These are phyloP conservation scores for Monilinia vaccinii-corymbosi DNA, from an alignment of 2,329 filamentous ascomycete genomes.

Conservation along the genomic window DNA sequence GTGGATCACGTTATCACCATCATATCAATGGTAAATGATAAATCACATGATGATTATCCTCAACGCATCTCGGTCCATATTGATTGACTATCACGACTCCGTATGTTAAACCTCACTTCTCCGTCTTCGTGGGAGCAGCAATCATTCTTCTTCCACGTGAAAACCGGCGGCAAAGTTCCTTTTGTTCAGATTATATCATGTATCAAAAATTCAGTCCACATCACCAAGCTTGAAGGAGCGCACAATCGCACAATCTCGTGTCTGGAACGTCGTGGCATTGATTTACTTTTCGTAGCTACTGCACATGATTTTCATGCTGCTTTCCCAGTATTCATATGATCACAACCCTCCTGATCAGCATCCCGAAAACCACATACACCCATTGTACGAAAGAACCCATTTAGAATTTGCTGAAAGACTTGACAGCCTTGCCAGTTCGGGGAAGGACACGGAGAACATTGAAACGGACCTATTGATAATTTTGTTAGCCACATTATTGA, in stretches of 20 bases:
- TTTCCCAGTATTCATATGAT: constrained; percentile 24
- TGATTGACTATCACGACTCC: no score
- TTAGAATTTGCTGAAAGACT: constrained; percentile 99
- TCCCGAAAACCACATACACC: constrained; percentile 29
- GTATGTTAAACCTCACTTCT: no score
- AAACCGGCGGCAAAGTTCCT: not conserved
- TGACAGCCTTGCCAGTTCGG: constrained; percentile 93
- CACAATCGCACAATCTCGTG: constrained; percentile 2
- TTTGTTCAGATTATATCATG: not conserved
- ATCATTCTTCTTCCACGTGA: not conserved
- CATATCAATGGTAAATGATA: no score
- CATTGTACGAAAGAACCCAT: constrained; percentile 21
- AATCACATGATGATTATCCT: no score
- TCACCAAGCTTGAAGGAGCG: not conserved
- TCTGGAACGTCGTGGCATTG: constrained; percentile 25
- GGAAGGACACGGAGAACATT: constrained; percentile 98
- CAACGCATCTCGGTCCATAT: no score
- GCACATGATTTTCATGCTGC: constrained; percentile 25
- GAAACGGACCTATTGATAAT: constrained; percentile 74
- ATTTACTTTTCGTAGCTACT: constrained; percentile 26
- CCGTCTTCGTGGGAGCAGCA: no score
- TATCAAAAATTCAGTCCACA: not conserved
- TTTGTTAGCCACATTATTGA: not conserved
- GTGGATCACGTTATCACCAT: no score
- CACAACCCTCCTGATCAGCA: constrained; percentile 27